A percentile compares a stretch with the other conserved stretches of the same genome.
phyloP scores from a whole-genome alignment of 768 basidiomycete species.

The Hygrophoropsis aurantiaca region DNA sequence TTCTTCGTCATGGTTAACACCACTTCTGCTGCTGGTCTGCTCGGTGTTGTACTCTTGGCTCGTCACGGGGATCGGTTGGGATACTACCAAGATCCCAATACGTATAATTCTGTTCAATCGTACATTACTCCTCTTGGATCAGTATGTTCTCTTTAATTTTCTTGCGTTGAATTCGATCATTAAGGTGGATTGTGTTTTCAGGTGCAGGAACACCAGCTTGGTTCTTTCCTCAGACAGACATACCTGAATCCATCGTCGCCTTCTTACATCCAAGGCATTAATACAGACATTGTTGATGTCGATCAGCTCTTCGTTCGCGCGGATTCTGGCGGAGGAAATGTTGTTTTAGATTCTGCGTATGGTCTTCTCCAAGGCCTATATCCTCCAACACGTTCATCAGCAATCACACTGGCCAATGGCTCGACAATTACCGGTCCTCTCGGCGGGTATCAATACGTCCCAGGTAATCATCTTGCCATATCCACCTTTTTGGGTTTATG shows the following conservation, averaged over 20 bases:
- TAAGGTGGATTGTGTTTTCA: conserved; percentile 22
- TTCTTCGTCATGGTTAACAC: conserved; percentile 21
- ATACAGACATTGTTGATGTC: conserved; percentile 64
- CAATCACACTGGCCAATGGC: conserved; percentile 72
- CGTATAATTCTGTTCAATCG: conserved; percentile 62
- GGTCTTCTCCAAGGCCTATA: conserved; percentile 83
- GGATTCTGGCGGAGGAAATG: conserved; percentile 77
- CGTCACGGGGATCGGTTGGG: conserved; percentile 75
- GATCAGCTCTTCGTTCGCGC: conserved; percentile 71
- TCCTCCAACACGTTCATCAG: conserved; percentile 68
- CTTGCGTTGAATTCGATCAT: background rate
- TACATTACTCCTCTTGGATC: conserved; percentile 75
- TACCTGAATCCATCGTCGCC: conserved; percentile 65
- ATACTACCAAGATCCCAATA: conserved; percentile 69
- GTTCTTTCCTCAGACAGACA: conserved; percentile 53
- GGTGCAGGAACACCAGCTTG: conserved; percentile 69
- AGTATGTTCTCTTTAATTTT: conserved; percentile 36
- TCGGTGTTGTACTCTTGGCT: conserved; percentile 73
- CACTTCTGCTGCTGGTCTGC: conserved; percentile 35
- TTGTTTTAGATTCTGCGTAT: conserved; percentile 81
- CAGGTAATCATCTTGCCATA: conserved; percentile 25
- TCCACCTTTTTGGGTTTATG: background rate
- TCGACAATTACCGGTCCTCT: conserved; percentile 69
- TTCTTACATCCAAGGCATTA: conserved; percentile 67
- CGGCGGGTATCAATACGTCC: conserved; percentile 86